phyloP scores from a whole-genome alignment of 1,139 yeast species.

The Magnusiomyces tetraspermus region DNA sequence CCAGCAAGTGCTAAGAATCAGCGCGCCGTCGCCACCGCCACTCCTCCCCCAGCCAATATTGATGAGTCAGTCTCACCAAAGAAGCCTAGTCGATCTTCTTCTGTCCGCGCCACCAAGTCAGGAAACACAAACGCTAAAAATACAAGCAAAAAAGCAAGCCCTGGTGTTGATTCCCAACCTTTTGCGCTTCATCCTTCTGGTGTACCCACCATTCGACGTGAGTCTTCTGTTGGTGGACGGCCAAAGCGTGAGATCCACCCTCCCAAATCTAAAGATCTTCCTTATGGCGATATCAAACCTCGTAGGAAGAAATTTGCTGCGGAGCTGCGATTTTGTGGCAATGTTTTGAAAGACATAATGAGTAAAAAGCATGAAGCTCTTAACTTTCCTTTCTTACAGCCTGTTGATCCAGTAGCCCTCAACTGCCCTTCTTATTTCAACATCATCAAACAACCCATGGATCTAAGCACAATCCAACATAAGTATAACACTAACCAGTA shows the following conservation, averaged over 20 bases:
- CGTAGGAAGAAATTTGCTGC: slow-evolving; percentile 86
- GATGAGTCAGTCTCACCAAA: not conserved
- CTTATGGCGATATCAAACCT: slow-evolving; percentile 70
- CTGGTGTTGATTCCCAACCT: slow-evolving; percentile 24
- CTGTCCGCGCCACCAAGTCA: not conserved
- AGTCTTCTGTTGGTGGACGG: slow-evolving; percentile 50
- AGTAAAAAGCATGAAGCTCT: slow-evolving; percentile 77
- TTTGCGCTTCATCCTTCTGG: slow-evolving; percentile 39
- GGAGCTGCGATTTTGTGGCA: slow-evolving; percentile 79
- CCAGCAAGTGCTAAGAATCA: slow-evolving; percentile 21
- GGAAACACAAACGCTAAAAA: slow-evolving; percentile 4
- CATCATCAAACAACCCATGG: slow-evolving; percentile 89
- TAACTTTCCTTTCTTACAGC: slow-evolving; percentile 83
- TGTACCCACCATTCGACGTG: slow-evolving; percentile 53
- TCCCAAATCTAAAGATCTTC: slow-evolving; percentile 88
- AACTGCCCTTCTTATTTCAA: slow-evolving; percentile 87
- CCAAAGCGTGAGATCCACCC: slow-evolving; percentile 97
- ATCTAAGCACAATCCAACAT: slow-evolving; percentile 71
- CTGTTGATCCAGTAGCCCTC: slow-evolving; percentile 92
- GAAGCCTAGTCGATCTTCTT: not conserved
- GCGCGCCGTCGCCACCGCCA: slow-evolving; percentile 24
- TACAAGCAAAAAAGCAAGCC: slow-evolving; percentile 11
- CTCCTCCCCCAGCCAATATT: slow-evolving; percentile 4
- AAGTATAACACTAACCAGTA: slow-evolving; percentile 80
- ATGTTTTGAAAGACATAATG: slow-evolving; percentile 68